These are phyloP conservation scores for Venustampulla echinocandica DNA, from an alignment of 495 filamentous ascomycete species.

Conservation along the genomic window DNA sequence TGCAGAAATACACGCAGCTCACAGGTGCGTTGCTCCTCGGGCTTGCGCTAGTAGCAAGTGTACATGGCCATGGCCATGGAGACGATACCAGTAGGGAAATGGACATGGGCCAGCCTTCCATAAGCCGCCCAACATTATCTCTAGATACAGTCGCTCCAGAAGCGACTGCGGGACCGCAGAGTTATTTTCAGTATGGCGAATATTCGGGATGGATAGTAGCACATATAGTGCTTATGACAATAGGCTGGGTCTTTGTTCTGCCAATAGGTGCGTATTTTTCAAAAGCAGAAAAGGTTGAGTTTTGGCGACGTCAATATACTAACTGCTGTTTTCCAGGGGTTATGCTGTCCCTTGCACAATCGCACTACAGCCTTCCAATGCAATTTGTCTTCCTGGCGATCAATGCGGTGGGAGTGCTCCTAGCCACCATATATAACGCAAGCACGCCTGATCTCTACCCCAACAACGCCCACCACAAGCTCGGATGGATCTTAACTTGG, in stretches of 20 bases:
- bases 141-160: slow-evolving; percentile 3
- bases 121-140: slow-evolving; percentile 28
- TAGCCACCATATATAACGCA: slow-evolving; percentile 70
- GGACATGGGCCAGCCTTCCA: slow-evolving; percentile 33
- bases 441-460: slow-evolving; percentile 83
- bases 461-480: slow-evolving; percentile 79
- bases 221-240: slow-evolving; percentile 72
- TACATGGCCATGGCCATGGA: slow-evolving; percentile 35
- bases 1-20: too few species aligned
- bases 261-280: slow-evolving; percentile 56
- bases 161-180: slow-evolving; percentile 38
- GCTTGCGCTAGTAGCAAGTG: slow-evolving; percentile 28
- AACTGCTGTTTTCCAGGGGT: slow-evolving; percentile 45
- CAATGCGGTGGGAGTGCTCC: slow-evolving; percentile 62
- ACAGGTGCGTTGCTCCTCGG: slow-evolving; percentile 26
- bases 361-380: slow-evolving; percentile 58
- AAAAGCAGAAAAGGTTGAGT: slow-evolving; percentile 2
- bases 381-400: slow-evolving; percentile 69
- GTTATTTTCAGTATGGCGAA: slow-evolving; percentile 69
- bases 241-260: slow-evolving; percentile 77
- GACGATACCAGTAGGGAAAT: too few species aligned
- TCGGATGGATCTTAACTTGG: slow-evolving; percentile 80
- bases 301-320: background rate
- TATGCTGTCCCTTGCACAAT: slow-evolving; percentile 77
- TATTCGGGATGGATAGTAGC: slow-evolving; percentile 59